Percentiles rank a stretch among this genome's conserved stretches.
Conservation (phyloP, 805 yeast genomes). For the Wickerhamiella domercqiae region DNA sequence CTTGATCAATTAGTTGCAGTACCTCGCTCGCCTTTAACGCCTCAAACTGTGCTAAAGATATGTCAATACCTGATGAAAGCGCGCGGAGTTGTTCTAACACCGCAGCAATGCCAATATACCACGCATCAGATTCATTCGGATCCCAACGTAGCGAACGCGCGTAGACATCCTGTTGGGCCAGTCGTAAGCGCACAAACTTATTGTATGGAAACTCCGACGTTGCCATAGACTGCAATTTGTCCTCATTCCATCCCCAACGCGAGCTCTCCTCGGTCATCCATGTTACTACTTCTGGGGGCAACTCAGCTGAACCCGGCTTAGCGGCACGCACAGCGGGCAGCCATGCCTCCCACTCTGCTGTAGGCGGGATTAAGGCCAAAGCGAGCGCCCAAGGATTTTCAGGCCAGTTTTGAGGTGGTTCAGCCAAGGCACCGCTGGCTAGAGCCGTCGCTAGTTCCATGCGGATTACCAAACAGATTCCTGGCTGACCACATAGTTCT, state of each 20-base stretch:
- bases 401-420: no score
- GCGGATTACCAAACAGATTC: no score
- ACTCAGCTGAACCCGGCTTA: conserved; percentile 6
- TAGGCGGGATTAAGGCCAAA: conserved; percentile 21
- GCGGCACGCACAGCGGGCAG: conserved; percentile 2
- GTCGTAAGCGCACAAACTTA: conserved; percentile 19
- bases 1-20: conserved; percentile 11
- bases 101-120: conserved; percentile 21
- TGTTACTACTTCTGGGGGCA: conserved; percentile 8
- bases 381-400: conserved; percentile 20
- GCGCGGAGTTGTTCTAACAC: conserved; percentile 17
- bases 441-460: no score
- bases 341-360: conserved; percentile 6
- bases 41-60: conserved; percentile 15
- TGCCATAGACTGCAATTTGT: neutral
- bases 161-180: conserved; percentile 19
- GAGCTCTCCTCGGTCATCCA: conserved; percentile 10
- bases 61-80: conserved; percentile 1
- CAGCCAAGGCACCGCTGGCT: no score
- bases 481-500: no score
- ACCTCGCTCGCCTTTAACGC: conserved; percentile 3
- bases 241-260: conserved; percentile 15
- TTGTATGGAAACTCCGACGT: conserved; percentile 6
- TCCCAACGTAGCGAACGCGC: conserved; percentile 11
- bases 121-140: conserved; percentile 12